Evolutionary conservation across 352 stramenopile species (phyloP), one percentile per base, ranked within the genome.

Genomic region (Paralagenidium karlingii): DNA sequence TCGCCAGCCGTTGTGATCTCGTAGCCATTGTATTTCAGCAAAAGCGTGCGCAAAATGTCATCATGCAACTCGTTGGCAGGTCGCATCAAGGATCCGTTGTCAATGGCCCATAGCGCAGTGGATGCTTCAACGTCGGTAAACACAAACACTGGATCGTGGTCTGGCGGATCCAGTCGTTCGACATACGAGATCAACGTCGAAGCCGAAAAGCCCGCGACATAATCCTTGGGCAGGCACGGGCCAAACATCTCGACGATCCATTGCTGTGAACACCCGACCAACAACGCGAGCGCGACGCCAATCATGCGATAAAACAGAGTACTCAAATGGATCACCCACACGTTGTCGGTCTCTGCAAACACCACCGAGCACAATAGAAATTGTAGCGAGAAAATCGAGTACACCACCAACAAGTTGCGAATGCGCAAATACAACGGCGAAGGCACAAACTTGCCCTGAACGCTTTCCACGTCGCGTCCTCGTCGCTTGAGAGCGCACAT

Each of bases 121-220:
- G 68, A 82, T 9, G 65, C 57, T 40, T 82, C 65, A 39, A 77
- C 74, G 48, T 82, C 68, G n/a, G 68, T 82, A 60, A 68, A 78
- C 18, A 82, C 63, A 34, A 82, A 80, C 25, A 82, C 61, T 6
- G 66, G 68, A 20, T 38, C 37, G 34, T 15, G 31, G 40, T 43
- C 28, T 40, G 24, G 16, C 27, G 33, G 19, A 47, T 26, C 40
- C 29, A 24, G 13, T 47, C 45, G 4, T 53, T 29, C 3, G 45
- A 31, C 8, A 28, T 24, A 6, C 15, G 10, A 11, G 34, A 44
- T 18, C 32, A 48, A 8, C n/a, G 38, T 30, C 12, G 29, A 24
- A n/a, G 33, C 16, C 16, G 32, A 53, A 5, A 34, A 13, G 22
- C 47, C 37, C 16, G 29, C 44, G 8, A 24, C 45, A 39, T 73